phyloP scores from a whole-genome alignment of 176 grass and related monocot species.

The Pontederia crassipes region DNA sequence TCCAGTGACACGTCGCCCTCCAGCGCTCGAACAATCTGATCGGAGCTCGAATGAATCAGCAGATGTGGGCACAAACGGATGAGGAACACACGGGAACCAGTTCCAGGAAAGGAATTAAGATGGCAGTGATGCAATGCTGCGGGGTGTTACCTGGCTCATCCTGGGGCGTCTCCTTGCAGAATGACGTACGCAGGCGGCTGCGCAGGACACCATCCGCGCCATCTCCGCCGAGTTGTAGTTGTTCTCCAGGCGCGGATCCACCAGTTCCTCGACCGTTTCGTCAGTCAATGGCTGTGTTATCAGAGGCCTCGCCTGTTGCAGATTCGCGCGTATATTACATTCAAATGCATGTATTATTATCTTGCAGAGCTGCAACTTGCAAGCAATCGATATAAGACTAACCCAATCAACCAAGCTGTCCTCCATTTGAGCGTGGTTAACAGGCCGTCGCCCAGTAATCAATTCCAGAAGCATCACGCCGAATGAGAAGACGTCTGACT shows the following conservation, averaged over 20 bases:
- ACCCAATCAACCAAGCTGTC: conserved; percentile 97
- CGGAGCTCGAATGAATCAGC: not conserved
- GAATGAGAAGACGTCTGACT: conserved; percentile 95
- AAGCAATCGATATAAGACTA: conserved; percentile 7
- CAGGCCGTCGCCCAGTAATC: conserved; percentile 68
- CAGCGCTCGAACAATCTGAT: conserved; percentile 68
- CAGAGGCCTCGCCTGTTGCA: conserved; percentile 56
- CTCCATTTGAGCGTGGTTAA: conserved; percentile 61
- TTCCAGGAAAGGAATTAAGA: not conserved
- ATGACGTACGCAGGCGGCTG: conserved; percentile 78
- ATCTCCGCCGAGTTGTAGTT: conserved; percentile 47
- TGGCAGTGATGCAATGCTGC: not conserved
- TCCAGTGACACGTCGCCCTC: conserved; percentile 84
- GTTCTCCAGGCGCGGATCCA: conserved; percentile 55
- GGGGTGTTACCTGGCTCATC: conserved; percentile 66
- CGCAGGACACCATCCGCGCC: conserved; percentile 61
- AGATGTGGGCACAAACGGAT: no score
- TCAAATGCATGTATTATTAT: not conserved
- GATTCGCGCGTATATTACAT: not conserved
- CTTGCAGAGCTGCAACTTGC: not conserved
- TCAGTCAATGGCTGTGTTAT: conserved; percentile 36
- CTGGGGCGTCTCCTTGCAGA: conserved; percentile 74
- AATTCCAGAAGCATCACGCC: conserved; percentile 96
- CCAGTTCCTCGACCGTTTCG: conserved; percentile 41
- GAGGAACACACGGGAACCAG: not conserved